Conservation (phyloP, 2,329 filamentous ascomycete genomes). For the Pestalotiopsis sp. region DNA sequence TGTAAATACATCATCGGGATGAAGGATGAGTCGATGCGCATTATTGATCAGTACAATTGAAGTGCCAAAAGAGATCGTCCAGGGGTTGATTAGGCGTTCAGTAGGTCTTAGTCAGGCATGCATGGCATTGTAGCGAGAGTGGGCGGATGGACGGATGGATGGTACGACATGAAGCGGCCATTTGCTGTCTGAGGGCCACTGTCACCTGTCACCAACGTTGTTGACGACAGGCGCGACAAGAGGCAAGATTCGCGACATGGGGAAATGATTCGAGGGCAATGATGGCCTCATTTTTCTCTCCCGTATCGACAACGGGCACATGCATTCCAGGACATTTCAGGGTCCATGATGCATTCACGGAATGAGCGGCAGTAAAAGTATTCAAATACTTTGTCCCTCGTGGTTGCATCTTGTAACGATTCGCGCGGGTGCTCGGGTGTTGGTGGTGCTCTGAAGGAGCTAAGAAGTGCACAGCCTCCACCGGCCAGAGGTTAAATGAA, state of each 20-base stretch:
- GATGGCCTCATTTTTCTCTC: not conserved
- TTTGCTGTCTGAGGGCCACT: not conserved
- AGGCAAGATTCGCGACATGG: not conserved
- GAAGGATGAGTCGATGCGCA: not conserved
- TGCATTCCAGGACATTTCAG: not conserved
- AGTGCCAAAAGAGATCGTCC: not conserved
- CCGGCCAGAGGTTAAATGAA: not conserved
- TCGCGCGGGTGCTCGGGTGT: not conserved
- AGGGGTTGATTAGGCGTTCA: not conserved
- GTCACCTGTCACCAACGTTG: not conserved
- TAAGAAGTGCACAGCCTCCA: not conserved
- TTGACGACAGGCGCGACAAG: not conserved
- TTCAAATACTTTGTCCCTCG: not conserved
- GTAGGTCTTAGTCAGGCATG: not conserved
- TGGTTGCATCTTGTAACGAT: not conserved
- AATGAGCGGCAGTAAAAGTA: not conserved
- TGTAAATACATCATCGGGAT: too few species aligned
- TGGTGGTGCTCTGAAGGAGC: not conserved
- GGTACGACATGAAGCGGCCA: not conserved
- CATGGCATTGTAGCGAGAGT: not conserved
- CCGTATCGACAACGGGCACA: not conserved
- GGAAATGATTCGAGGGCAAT: not conserved
- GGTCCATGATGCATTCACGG: not conserved
- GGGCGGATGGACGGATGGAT: too few species aligned
- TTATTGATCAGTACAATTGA: not conserved